Conservation (phyloP, 192 early-diverging fungal genomes). For the Rhizophagus sp. region DNA sequence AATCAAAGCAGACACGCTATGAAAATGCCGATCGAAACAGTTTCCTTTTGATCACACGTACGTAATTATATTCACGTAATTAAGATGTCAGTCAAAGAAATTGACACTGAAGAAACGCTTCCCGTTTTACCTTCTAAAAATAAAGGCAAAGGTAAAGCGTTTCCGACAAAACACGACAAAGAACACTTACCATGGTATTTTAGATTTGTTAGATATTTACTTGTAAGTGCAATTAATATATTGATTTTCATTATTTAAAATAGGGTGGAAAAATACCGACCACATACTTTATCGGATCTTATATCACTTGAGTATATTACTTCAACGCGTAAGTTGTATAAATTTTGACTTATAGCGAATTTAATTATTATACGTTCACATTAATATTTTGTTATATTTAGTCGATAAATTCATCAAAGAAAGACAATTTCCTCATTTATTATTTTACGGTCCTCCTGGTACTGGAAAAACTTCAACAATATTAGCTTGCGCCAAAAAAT, state of each 20-base stretch:
- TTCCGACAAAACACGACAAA: not conserved
- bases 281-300: conserved; percentile 82
- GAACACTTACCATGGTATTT: conserved; percentile 16
- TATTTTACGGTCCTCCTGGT: conserved; percentile 98
- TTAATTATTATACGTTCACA: not conserved
- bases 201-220: not conserved
- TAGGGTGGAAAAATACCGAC: conserved; percentile 99
- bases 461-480: conserved; percentile 98
- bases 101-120: not conserved
- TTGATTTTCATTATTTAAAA: not conserved
- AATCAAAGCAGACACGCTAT: not conserved
- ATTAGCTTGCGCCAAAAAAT: conserved; percentile 84
- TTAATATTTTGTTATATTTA: conserved; percentile 24
- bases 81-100: not conserved
- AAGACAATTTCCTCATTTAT: conserved; percentile 89
- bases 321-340: conserved; percentile 62
- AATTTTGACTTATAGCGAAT: not conserved
- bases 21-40: not conserved
- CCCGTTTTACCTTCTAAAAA: not conserved
- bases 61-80: not conserved
- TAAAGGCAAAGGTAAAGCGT: not conserved
- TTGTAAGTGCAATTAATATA: not conserved
- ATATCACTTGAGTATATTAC: conserved; percentile 95
- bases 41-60: not conserved
- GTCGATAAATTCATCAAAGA: conserved; percentile 90